phyloP scores from a whole-genome alignment of 805 yeast genomes.

The Monosporozyma unispora region DNA sequence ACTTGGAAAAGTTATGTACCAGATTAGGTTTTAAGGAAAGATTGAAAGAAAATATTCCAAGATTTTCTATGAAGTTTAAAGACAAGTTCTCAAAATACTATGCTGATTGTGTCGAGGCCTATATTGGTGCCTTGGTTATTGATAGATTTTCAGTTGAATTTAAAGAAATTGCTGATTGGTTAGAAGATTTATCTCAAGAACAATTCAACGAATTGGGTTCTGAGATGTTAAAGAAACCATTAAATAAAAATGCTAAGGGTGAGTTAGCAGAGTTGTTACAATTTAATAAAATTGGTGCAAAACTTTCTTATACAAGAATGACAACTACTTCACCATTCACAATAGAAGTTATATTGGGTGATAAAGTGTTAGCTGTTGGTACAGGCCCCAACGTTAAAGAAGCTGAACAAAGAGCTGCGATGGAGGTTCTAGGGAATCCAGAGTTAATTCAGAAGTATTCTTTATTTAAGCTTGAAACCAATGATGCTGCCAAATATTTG shows the following conservation, averaged over 20 bases:
- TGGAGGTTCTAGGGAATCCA: conserved; percentile 53
- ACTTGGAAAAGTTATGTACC: conserved; percentile 54
- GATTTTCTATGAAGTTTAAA: conserved; percentile 38
- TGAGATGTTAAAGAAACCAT: conserved; percentile 15
- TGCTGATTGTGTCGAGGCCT: conserved; percentile 88
- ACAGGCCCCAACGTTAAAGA: conserved; percentile 53
- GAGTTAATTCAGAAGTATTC: conserved; percentile 45
- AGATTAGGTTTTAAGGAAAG: conserved; percentile 53
- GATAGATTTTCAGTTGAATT: conserved; percentile 39
- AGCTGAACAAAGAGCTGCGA: conserved; percentile 78
- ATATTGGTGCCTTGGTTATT: conserved; percentile 63
- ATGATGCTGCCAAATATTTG: neutral
- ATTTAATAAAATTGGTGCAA: conserved; percentile 24
- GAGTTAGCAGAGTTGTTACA: conserved; percentile 56
- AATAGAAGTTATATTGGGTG: conserved; percentile 55
- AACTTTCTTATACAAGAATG: conserved; percentile 14
- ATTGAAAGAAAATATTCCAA: conserved; percentile 42
- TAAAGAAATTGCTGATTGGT: conserved; percentile 43
- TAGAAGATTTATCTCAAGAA: conserved; percentile 34
- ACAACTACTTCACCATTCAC: conserved; percentile 35
- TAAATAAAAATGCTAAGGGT: conserved; percentile 59
- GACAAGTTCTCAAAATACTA: conserved; percentile 41
- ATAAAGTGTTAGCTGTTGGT: conserved; percentile 54
- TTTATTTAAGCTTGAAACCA: conserved; percentile 8
- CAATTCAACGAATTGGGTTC: conserved; percentile 9